Evolutionary conservation across 495 filamentous ascomycete genomes (phyloP).

Genomic region (Extremus antarcticus): DNA sequence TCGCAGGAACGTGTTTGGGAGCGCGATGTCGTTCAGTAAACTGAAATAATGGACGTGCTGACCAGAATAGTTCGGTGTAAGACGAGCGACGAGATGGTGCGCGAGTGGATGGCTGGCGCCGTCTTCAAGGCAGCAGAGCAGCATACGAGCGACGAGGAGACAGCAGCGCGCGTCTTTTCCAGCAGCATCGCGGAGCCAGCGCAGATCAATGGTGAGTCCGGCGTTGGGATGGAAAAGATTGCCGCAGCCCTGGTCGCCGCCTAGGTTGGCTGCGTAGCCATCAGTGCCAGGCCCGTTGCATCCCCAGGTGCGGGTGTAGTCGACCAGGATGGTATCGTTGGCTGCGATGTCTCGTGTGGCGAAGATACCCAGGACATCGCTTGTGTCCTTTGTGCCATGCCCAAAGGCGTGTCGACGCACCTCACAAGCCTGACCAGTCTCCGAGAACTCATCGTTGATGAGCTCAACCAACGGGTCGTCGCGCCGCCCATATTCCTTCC

Average conservation of each 20-base stretch:
- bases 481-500: not conserved
- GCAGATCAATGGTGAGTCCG: conserved; percentile 4
- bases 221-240: conserved; percentile 13
- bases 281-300: conserved; percentile 8
- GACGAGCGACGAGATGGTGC: conserved; percentile 7
- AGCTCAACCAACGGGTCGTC: not conserved
- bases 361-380: conserved; percentile 15
- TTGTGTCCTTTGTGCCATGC: not conserved
- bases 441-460: conserved; percentile 12
- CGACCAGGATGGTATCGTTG: not conserved
- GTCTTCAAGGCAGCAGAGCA: conserved; percentile 1
- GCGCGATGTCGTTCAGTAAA: conserved; percentile 6
- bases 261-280: not conserved
- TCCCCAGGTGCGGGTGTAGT: conserved; percentile 7
- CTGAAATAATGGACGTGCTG: not conserved
- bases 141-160: conserved; percentile 1
- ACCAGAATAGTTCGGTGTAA: conserved; percentile 12
- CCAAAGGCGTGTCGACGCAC: conserved; percentile 11
- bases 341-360: conserved; percentile 1
- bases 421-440: not conserved
- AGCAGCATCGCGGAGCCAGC: conserved; percentile 11
- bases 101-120: conserved; percentile 11
- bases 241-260: conserved; percentile 6
- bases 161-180: conserved; percentile 2
- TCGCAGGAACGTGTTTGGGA: conserved; percentile 5